Percentiles rank a stretch among this genome's conserved stretches.
These are phyloP conservation scores for Cokeromyces recurvatus DNA, from an alignment of 371 early-diverging fungal species.

Conservation along the genomic window DNA sequence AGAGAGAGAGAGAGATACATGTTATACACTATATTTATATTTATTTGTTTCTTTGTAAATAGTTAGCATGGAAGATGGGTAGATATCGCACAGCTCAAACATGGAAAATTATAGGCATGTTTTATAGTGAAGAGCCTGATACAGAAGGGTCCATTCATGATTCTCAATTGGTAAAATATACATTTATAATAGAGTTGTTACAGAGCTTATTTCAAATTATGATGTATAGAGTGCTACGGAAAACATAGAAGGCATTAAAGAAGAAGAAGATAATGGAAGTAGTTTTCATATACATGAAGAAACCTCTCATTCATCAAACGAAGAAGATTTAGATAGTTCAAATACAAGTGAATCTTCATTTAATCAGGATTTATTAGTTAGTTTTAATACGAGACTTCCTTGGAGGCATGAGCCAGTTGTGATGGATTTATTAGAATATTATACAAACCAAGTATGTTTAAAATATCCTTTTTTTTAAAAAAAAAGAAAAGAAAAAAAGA, in stretches of 20 bases:
- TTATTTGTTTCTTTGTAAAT: background rate
- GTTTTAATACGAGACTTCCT: conserved; percentile 27
- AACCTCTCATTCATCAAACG: conserved; percentile 22
- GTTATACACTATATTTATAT: no score
- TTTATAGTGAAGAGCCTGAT: conserved; percentile 50
- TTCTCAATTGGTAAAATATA: no score
- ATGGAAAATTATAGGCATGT: conserved; percentile 71
- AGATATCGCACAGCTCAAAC: conserved; percentile 71
- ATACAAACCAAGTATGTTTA: conserved; percentile 60
- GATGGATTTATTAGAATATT: conserved; percentile 60
- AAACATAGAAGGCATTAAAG: no score
- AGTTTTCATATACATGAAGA: background rate
- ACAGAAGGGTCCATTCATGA: no score
- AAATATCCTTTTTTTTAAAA: no score
- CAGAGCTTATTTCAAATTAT: no score
- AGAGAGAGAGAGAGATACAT: no score
- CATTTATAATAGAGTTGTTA: no score
- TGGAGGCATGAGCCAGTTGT: conserved; percentile 61
- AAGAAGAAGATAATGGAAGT: background rate
- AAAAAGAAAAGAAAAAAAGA: no score
- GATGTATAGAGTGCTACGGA: no score
- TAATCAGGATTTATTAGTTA: background rate
- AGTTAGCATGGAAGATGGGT: conserved; percentile 63
- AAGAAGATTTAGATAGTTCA: conserved; percentile 9
- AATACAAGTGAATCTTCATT: conserved; percentile 9